A percentile compares a stretch with the other conserved stretches of the same genome.
phyloP scores from a whole-genome alignment of 2,329 filamentous ascomycete species.

The Bimuria novae-zelandiae region DNA sequence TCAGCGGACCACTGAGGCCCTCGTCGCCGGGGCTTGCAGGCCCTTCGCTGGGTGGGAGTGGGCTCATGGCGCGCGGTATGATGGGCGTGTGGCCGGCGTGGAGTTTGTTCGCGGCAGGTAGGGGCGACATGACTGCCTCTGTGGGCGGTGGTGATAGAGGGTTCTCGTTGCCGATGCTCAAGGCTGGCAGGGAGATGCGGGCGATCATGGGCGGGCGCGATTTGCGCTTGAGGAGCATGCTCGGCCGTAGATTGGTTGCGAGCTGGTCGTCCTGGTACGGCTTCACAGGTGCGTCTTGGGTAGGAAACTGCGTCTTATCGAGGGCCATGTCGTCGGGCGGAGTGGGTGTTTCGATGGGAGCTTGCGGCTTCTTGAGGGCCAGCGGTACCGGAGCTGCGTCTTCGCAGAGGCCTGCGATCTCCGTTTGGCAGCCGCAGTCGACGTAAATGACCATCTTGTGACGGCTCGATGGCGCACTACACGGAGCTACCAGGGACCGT shows the following conservation, averaged over 20 bases:
- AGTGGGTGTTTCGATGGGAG: slow-evolving; percentile 28
- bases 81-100: slow-evolving; percentile 46
- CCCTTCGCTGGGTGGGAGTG: slow-evolving; percentile 17
- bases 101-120: slow-evolving; percentile 40
- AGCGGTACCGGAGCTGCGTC: slow-evolving; percentile 31
- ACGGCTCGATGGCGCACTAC: background rate
- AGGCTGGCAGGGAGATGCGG: slow-evolving; percentile 30
- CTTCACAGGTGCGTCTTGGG: slow-evolving; percentile 9
- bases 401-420: slow-evolving; percentile 37
- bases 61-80: slow-evolving; percentile 25
- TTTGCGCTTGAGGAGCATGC: slow-evolving; percentile 28
- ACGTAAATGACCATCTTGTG: slow-evolving; percentile 34
- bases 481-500: slow-evolving; percentile 22
- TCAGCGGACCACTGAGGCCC: slow-evolving; percentile 36
- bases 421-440: slow-evolving; percentile 36
- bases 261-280: slow-evolving; percentile 7
- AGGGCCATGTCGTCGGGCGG: slow-evolving; percentile 38
- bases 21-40: slow-evolving; percentile 27
- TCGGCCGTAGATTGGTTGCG: slow-evolving; percentile 15
- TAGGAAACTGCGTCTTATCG: slow-evolving; percentile 25
- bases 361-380: slow-evolving; percentile 19
- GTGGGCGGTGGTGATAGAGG: slow-evolving; percentile 41
- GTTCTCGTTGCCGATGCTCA: slow-evolving; percentile 28
- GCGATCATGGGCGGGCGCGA: slow-evolving; percentile 28
- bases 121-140: slow-evolving; percentile 35